These are phyloP conservation scores for Parasitella parasitica DNA, from an alignment of 371 early-diverging fungal species.

Conservation along the genomic window DNA sequence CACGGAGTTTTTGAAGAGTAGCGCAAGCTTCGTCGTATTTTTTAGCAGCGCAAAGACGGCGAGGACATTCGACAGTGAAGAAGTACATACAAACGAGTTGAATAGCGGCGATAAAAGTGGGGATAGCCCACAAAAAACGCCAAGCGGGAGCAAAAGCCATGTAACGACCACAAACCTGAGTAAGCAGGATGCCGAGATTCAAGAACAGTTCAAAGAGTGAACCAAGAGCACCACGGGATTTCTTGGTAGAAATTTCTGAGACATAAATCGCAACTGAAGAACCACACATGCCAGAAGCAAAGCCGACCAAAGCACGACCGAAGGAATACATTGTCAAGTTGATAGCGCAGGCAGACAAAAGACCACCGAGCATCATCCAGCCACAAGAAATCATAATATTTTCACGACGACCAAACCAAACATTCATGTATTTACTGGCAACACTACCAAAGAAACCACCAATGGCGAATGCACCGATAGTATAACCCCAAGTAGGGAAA, in stretches of 20 bases:
- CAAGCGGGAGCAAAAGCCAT: conserved; percentile 62
- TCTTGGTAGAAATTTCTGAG: conserved; percentile 79
- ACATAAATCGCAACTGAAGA: conserved; percentile 71
- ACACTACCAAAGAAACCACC: conserved; percentile 49
- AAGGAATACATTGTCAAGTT: conserved; percentile 48
- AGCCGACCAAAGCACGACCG: conserved; percentile 88
- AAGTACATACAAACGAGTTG: conserved; percentile 61
- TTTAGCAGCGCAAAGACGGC: conserved; percentile 59
- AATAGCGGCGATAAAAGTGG: conserved; percentile 60
- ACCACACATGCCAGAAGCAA: conserved; percentile 75
- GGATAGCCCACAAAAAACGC: conserved; percentile 66
- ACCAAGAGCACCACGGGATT: conserved; percentile 73
- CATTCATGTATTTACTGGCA: conserved; percentile 39
- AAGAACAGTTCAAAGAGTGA: conserved; percentile 55
- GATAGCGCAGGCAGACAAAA: conserved; percentile 38
- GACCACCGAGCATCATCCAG: conserved; percentile 40
- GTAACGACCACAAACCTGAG: conserved; percentile 66
- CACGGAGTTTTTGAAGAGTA: conserved; percentile 64
- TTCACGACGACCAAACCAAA: conserved; percentile 38
- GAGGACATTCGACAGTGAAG: conserved; percentile 76
- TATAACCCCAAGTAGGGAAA: conserved; percentile 43
- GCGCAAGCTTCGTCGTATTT: conserved; percentile 51
- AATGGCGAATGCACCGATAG: conserved; percentile 45
- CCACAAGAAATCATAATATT: conserved; percentile 42
- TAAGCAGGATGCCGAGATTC: conserved; percentile 74